phyloP scores from a whole-genome alignment of 192 early-diverging fungal species.

The Gigaspora rosea region DNA sequence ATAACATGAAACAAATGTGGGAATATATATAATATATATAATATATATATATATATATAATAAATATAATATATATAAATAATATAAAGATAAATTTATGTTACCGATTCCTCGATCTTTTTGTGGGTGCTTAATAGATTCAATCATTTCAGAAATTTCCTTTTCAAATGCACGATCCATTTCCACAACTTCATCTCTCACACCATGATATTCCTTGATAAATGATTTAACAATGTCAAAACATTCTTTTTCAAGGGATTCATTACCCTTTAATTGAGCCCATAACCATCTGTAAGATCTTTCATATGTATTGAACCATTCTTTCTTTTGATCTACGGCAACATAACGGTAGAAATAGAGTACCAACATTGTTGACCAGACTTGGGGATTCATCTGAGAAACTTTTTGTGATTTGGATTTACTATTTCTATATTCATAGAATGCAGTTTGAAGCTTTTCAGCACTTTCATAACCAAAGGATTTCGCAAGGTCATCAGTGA shows the following conservation, averaged over 20 bases:
- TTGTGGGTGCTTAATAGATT: background rate
- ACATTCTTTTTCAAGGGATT: conserved; percentile 12
- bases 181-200: background rate
- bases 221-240: conserved; percentile 4
- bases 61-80: background rate
- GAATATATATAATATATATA: too few species aligned
- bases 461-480: conserved; percentile 8
- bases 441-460: background rate
- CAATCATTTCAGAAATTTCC: background rate
- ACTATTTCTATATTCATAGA: background rate
- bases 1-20: too few species aligned
- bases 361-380: conserved; percentile 12
- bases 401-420: background rate
- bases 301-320: conserved; percentile 7
- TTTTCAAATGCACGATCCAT: background rate
- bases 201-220: conserved; percentile 7
- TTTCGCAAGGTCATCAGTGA: conserved; percentile 16
- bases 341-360: conserved; percentile 21
- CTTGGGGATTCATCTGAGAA: background rate
- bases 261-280: conserved; percentile 26
- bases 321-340: conserved; percentile 7
- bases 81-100: background rate
- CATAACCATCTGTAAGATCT: conserved; percentile 25
- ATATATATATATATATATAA: too few species aligned
- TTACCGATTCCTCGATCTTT: background rate